Percentiles rank a stretch among this genome's conserved stretches.
phyloP scores from a whole-genome alignment of 108 stramenopile genomes.

The Pseudonitzschia multistriata region DNA sequence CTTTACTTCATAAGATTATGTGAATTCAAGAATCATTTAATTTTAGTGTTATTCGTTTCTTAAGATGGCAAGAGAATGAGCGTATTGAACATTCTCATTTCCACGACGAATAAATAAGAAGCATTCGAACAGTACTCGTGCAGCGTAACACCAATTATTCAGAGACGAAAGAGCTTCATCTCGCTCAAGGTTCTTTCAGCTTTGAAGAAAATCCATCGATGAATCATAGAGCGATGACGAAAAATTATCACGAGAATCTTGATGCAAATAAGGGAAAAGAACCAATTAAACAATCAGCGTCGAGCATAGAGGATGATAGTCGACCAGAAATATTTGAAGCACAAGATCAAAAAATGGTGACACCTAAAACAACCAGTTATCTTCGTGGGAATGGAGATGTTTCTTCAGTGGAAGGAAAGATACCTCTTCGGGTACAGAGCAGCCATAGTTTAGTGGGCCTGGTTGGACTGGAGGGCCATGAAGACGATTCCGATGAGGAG shows the following conservation, averaged over 20 bases:
- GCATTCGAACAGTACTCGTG: no score
- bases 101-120: no score
- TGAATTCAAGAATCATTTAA: background rate
- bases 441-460: conserved; percentile 9
- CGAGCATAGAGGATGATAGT: background rate
- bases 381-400: background rate
- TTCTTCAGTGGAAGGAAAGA: background rate
- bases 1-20: background rate
- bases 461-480: conserved; percentile 4
- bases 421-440: background rate
- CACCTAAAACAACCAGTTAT: background rate
- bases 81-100: no score
- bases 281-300: background rate
- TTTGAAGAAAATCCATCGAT: no score
- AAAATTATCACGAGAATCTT: background rate
- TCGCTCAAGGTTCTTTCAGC: no score
- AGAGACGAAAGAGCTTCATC: no score
- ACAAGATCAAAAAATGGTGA: background rate
- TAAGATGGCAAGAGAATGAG: no score
- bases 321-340: background rate
- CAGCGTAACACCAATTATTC: no score
- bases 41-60: background rate
- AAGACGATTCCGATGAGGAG: background rate
- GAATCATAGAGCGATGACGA: no score
- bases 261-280: background rate